Percentiles rank a stretch among this genome's conserved stretches.
phyloP scores from a whole-genome alignment of 495 filamentous ascomycete species.

The Penicillium cinerascens region DNA sequence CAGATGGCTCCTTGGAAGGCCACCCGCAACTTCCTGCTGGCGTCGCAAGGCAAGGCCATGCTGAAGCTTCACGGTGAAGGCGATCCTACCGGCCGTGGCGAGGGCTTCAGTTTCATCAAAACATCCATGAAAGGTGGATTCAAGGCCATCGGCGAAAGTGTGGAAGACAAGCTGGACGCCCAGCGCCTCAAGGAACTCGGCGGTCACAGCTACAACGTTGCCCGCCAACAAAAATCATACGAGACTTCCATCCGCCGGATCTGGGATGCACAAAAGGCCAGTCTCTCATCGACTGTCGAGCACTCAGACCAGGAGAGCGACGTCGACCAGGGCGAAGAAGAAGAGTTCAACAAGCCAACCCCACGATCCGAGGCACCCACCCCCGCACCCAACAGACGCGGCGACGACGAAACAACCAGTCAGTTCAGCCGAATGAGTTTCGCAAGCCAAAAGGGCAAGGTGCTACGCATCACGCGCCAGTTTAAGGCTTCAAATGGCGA shows the following conservation, averaged over 20 bases:
- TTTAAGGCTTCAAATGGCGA: slow-evolving; percentile 61
- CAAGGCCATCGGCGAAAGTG: slow-evolving; percentile 83
- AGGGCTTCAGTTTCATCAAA: slow-evolving; percentile 92
- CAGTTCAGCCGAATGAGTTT: slow-evolving; percentile 79
- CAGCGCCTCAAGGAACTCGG: slow-evolving; percentile 82
- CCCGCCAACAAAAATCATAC: slow-evolving; percentile 83
- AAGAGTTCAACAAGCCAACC: slow-evolving; percentile 59
- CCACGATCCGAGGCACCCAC: slow-evolving; percentile 61
- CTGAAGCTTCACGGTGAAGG: slow-evolving; percentile 88
- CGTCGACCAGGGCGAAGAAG: slow-evolving; percentile 64
- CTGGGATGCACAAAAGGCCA: slow-evolving; percentile 82
- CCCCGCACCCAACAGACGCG: slow-evolving; percentile 44
- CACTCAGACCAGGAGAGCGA: slow-evolving; percentile 60
- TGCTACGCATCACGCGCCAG: slow-evolving; percentile 71
- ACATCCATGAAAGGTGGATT: slow-evolving; percentile 99
- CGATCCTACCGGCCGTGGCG: slow-evolving; percentile 90
- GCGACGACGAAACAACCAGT: slow-evolving; percentile 79
- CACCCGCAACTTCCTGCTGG: slow-evolving; percentile 91
- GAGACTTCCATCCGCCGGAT: slow-evolving; percentile 82
- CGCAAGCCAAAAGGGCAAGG: slow-evolving; percentile 62
- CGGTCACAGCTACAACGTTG: slow-evolving; percentile 96
- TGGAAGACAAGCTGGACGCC: slow-evolving; percentile 79
- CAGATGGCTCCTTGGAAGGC: slow-evolving; percentile 93
- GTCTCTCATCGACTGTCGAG: slow-evolving; percentile 63
- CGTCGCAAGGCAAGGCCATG: slow-evolving; percentile 95